A percentile compares a stretch with the other conserved stretches of the same genome.
Evolutionary conservation across 2,329 filamentous ascomycete genomes (phyloP).

Genomic region (Colletotrichum tropicicola): DNA sequence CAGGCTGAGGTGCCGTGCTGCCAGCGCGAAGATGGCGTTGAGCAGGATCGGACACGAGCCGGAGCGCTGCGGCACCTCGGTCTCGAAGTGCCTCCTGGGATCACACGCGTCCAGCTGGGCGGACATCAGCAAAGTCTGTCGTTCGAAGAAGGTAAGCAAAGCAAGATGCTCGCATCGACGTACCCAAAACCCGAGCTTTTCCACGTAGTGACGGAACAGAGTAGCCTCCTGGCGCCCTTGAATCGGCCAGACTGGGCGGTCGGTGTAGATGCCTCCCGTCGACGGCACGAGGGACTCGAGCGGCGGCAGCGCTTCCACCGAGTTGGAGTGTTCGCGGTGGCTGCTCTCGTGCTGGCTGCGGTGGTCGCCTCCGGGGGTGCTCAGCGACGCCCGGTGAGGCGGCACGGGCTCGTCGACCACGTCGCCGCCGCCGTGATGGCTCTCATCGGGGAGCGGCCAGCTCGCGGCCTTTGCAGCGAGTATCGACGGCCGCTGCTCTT

Average conservation of each 20-base stretch:
- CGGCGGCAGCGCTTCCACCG: constrained; percentile 15
- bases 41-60: constrained; percentile 59
- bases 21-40: constrained; percentile 65
- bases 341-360: background rate
- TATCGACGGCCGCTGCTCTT: constrained; percentile 4
- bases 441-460: constrained; percentile 12
- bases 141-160: background rate
- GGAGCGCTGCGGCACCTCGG: constrained; percentile 61
- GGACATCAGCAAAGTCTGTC: background rate
- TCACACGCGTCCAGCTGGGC: constrained; percentile 53
- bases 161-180: constrained; percentile 21
- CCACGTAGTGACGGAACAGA: constrained; percentile 46
- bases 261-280: constrained; percentile 32
- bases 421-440: background rate
- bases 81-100: constrained; percentile 56
- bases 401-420: background rate
- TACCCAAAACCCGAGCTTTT: constrained; percentile 45
- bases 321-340: constrained; percentile 11
- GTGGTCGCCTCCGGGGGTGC: constrained; percentile 4
- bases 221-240: constrained; percentile 41
- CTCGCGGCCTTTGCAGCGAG: constrained; percentile 22
- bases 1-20: constrained; percentile 62
- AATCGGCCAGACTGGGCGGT: constrained; percentile 37
- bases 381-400: constrained; percentile 8
- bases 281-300: constrained; percentile 20